Percentiles rank a stretch among this genome's conserved stretches.
phyloP scores from a whole-genome alignment of 768 basidiomycete genomes.

The Phlebiopsis flavidoalba region DNA sequence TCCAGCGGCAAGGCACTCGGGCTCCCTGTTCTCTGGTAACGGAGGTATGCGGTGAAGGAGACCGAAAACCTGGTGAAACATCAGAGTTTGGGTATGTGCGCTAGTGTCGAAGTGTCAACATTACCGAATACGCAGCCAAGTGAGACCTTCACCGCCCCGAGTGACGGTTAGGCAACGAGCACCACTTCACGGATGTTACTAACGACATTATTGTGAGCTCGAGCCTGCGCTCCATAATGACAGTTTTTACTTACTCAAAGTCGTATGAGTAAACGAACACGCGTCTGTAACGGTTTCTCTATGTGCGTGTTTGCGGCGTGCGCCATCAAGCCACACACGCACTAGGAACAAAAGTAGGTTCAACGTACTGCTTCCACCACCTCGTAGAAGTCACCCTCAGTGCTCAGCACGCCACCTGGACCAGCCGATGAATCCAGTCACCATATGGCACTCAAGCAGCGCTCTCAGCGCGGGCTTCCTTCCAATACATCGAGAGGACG shows the following conservation, averaged over 20 bases:
- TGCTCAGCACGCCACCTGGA: conserved; percentile 86
- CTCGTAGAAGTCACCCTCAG: conserved; percentile 96
- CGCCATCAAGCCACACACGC: no score
- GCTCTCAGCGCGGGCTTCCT: conserved; percentile 92
- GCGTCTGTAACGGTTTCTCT: conserved; percentile 86
- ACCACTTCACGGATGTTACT: conserved; percentile 93
- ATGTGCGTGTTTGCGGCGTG: conserved; percentile 75
- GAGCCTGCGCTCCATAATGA: neutral
- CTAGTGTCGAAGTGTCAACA: conserved; percentile 21
- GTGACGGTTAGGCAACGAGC: conserved; percentile 89
- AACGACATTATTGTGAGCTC: neutral
- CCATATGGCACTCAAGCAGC: conserved; percentile 93
- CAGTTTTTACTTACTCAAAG: conserved; percentile 34
- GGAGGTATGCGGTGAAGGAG: conserved; percentile 91
- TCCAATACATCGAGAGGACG: conserved; percentile 94
- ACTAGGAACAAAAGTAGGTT: neutral
- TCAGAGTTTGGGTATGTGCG: neutral
- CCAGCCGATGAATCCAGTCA: conserved; percentile 82
- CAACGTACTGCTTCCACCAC: conserved; percentile 83
- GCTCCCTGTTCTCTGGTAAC: conserved; percentile 53
- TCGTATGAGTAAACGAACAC: conserved; percentile 97
- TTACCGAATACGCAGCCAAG: conserved; percentile 92
- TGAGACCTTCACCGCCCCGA: conserved; percentile 97
- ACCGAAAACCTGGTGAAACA: conserved; percentile 60
- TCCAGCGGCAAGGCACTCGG: conserved; percentile 55